phyloP scores from a whole-genome alignment of 192 early-diverging fungal species.

The Chytriomyces sp. region DNA sequence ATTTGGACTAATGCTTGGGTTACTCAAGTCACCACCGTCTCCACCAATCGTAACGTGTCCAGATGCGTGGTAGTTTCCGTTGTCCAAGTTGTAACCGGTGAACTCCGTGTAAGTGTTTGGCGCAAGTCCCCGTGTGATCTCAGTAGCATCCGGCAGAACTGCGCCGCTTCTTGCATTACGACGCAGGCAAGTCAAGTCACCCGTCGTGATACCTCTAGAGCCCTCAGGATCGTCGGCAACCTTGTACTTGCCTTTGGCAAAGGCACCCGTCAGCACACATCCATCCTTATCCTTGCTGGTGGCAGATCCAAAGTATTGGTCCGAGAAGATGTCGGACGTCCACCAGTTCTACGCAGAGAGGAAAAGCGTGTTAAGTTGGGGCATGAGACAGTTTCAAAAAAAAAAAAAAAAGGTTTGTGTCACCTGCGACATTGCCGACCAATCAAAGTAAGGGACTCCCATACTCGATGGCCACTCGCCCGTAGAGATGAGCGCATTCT shows the following conservation, averaged over 20 bases:
- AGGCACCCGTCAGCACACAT: slow-evolving; percentile 11
- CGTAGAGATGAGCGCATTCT: slow-evolving; percentile 21
- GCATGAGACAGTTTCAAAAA: too few relatives aligned
- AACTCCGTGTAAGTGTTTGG: slow-evolving; percentile 6
- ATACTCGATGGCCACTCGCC: slow-evolving; percentile 20
- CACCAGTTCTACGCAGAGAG: slow-evolving; percentile 12
- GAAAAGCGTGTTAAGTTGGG: too few relatives aligned
- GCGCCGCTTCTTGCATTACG: background rate
- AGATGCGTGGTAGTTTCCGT: slow-evolving; percentile 2
- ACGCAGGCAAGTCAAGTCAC: slow-evolving; percentile 15
- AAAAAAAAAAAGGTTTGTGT: too few relatives aligned
- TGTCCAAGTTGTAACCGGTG: background rate
- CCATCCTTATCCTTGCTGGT: background rate
- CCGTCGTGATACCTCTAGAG: background rate
- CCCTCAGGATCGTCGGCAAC: slow-evolving; percentile 15
- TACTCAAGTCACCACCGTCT: slow-evolving; percentile 2
- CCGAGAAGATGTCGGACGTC: slow-evolving; percentile 19
- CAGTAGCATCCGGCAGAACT: background rate
- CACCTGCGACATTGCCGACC: slow-evolving; percentile 19
- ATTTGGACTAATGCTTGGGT: slow-evolving; percentile 7
- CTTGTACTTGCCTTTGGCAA: slow-evolving; percentile 10
- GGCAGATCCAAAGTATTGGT: slow-evolving; percentile 4
- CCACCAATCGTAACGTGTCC: slow-evolving; percentile 24
- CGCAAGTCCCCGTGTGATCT: background rate
- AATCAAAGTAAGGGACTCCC: slow-evolving; percentile 25